Base-by-base conservation (phyloP, 1,284 basidiomycete species). In the Veloboletus limbatus region DNA sequence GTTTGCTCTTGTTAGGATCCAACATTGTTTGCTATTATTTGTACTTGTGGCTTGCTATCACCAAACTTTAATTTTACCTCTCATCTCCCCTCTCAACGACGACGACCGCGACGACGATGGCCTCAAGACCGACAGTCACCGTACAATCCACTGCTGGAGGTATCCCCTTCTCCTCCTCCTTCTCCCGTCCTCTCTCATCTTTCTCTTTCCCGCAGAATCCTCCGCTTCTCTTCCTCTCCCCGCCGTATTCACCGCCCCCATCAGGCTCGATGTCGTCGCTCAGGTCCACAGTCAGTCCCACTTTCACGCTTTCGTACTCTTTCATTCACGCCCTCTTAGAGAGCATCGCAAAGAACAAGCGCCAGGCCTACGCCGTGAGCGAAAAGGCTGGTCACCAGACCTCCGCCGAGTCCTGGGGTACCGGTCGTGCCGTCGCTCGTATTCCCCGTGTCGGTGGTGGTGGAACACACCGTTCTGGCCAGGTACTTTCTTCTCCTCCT, bases 401-500 rank as follows among this genome's bases (percentile, higher is more conserved):
- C 64, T 92, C 88, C 56, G 96, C 96, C 57, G 93, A 96, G 74
- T 99, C 97, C 43, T 99, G 96, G 96, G 96, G 96, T 78, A 99
- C 96, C 61, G 96, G 96, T 88, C 94, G 97, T 77, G 97, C 97
- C 63, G 96, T 99, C 58, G 97, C 96, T 40, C 96, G 96, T 96
- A 99, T 99, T 70, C 97, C 97, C 73, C 96, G 97, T 92, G 96
- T 99, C 56, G 93, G 93, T 69, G 96, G 97, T 73, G 90, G 92
- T 71, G 97, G 96, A 77, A 99, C 97, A 59, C 92, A 96, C 79
- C 92, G 97, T 63, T 96, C 96, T 54, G 96, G 96, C 54, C 94
- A 97, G 81, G 88, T 87, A 55, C 36, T 13, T 35, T 8, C 3
- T 2, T 25, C 17, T 33, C n/a, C 14, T 2, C 13, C 11, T 25